Percentiles rank a stretch among this genome's conserved stretches.
These are phyloP conservation scores for Debaryomycetaceae sp. DNA, from an alignment of 1,139 yeast species.

Conservation along the genomic window DNA sequence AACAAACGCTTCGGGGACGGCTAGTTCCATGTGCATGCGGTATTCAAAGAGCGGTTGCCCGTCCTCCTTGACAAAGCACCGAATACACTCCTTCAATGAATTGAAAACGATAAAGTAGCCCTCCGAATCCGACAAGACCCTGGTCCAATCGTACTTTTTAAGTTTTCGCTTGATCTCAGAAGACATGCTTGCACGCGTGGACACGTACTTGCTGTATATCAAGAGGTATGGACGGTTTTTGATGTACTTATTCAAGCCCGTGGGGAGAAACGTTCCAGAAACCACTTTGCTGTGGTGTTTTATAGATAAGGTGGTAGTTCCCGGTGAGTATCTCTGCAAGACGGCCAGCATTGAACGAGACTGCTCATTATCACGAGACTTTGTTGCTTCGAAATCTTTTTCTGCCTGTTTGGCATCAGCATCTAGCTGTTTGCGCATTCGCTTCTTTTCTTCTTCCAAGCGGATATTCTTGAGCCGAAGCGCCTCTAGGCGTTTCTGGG, in stretches of 20 bases:
- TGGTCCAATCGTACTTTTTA: slow-evolving; percentile 50
- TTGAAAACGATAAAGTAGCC: slow-evolving; percentile 71
- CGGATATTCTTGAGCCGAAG: slow-evolving; percentile 10
- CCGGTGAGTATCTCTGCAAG: slow-evolving; percentile 12
- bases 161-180: slow-evolving; percentile 44
- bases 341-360: slow-evolving; percentile 1
- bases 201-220: slow-evolving; percentile 43
- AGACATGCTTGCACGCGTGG: slow-evolving; percentile 39
- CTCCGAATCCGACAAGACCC: slow-evolving; percentile 47
- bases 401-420: slow-evolving; percentile 10
- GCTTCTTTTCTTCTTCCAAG: slow-evolving; percentile 21
- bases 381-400: background rate
- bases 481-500: slow-evolving; percentile 20
- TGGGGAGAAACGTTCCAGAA: slow-evolving; percentile 29
- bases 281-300: slow-evolving; percentile 21
- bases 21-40: slow-evolving; percentile 46
- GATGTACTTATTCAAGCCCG: slow-evolving; percentile 35
- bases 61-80: slow-evolving; percentile 59
- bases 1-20: slow-evolving; percentile 26
- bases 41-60: slow-evolving; percentile 43
- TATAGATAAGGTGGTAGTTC: slow-evolving; percentile 26
- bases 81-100: slow-evolving; percentile 49
- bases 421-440: slow-evolving; percentile 8
- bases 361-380: slow-evolving; percentile 3
- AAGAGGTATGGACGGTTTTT: slow-evolving; percentile 47